Conservation (phyloP, 1,284 basidiomycete genomes). For the Amylostereum chailletii region DNA sequence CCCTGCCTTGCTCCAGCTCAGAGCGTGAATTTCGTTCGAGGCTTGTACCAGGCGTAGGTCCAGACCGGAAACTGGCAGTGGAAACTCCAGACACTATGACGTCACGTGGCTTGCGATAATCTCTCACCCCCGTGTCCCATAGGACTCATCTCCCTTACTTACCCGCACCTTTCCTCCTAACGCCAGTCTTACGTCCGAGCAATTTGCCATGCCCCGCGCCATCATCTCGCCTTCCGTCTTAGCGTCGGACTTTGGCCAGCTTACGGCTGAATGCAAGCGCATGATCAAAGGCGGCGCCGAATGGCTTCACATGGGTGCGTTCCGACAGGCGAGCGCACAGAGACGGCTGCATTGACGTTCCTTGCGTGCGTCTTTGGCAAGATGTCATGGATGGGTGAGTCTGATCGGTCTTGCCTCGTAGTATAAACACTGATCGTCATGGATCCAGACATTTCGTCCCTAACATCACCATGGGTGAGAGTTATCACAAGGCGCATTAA, state of each 20-base stretch:
- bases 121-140: too few relatives aligned
- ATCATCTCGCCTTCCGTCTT: slow-evolving; percentile 90
- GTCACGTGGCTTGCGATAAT: too few relatives aligned
- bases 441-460: slow-evolving; percentile 87
- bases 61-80: too few relatives aligned
- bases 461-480: slow-evolving; percentile 90
- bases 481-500: neutral
- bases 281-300: slow-evolving; percentile 91
- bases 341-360: neutral
- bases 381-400: slow-evolving; percentile 93
- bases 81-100: too few relatives aligned
- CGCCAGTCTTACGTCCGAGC: slow-evolving; percentile 2
- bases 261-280: slow-evolving; percentile 84
- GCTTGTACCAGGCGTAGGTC: too few relatives aligned
- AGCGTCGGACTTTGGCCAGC: slow-evolving; percentile 90
- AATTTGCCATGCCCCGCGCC: slow-evolving; percentile 59
- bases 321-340: slow-evolving; percentile 2
- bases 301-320: slow-evolving; percentile 93
- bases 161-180: slow-evolving; percentile 1
- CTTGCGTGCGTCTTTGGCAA: slow-evolving; percentile 21
- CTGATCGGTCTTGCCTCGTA: slow-evolving; percentile 1
- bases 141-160: too few relatives aligned
- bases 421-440: slow-evolving; percentile 12
- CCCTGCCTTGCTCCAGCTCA: too few relatives aligned
- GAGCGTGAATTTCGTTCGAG: too few relatives aligned